phyloP scores from a whole-genome alignment of 2,329 filamentous ascomycete genomes.

The Camptophora hylomeconis region DNA sequence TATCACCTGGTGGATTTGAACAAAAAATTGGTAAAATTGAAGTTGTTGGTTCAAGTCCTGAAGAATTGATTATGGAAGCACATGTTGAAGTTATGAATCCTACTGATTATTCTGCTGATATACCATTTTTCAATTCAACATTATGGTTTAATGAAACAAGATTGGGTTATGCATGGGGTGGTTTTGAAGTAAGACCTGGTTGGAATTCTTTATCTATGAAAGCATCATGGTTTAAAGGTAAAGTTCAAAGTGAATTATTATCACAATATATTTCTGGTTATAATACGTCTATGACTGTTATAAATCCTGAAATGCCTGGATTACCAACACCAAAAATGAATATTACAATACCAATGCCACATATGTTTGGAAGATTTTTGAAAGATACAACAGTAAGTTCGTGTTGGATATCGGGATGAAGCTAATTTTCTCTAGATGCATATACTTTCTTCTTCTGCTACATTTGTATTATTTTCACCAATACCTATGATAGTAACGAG shows the following conservation, averaged over 20 bases:
- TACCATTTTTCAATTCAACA: constrained; percentile 72
- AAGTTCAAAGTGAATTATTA: constrained; percentile 57
- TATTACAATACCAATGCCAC: constrained; percentile 54
- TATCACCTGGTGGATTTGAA: constrained; percentile 39
- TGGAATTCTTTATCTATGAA: constrained; percentile 59
- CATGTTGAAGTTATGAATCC: constrained; percentile 79
- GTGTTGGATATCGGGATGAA: constrained; percentile 1
- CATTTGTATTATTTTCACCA: constrained; percentile 72
- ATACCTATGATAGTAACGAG: constrained; percentile 65
- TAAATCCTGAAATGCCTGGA: constrained; percentile 52
- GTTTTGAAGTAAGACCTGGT: constrained; percentile 53
- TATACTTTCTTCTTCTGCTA: constrained; percentile 71
- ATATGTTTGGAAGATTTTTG: constrained; percentile 54
- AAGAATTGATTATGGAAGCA: constrained; percentile 58
- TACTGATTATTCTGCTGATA: constrained; percentile 65
- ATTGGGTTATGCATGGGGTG: constrained; percentile 57
- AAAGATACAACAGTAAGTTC: constrained; percentile 54
- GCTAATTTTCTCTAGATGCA: constrained; percentile 43
- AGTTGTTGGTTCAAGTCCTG: constrained; percentile 58
- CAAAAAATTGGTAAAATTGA: constrained; percentile 56
- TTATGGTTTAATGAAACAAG: constrained; percentile 59
- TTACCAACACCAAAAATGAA: constrained; percentile 60
- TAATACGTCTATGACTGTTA: constrained; percentile 68
- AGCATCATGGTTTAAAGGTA: constrained; percentile 61
- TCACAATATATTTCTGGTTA: constrained; percentile 79